Base-by-base conservation (phyloP, 768 basidiomycete species). In the Auriscalpium microsporum region DNA sequence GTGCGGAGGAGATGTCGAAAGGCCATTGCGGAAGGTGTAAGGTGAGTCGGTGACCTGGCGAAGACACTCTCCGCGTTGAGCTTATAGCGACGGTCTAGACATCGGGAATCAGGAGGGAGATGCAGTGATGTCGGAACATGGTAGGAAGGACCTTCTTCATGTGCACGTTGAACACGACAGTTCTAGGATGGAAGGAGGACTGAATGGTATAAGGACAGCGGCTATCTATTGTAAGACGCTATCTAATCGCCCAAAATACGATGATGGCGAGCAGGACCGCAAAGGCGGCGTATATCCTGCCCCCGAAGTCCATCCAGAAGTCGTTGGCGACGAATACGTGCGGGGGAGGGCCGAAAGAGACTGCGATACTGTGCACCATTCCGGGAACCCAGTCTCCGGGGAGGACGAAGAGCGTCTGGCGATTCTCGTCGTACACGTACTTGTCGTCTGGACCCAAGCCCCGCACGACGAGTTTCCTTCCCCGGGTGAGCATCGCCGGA, bases 391-490 rank as follows among this genome's bases (percentile, higher is more conserved):
- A 48, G 78, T 71, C 70, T 19, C 8, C 53, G 1, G 71, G 65
- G 11, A 84, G 75, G 59, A 94, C 70, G 62, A 83, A 90, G 53
- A 94, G 70, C 1, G 91, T 92, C 69, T 94, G 92, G 37, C 79
- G 73, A 33, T 68, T 64, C 62, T 77, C 78, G 59, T 91, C 87
- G 68, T 90, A 81, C 4, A 59, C 52, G 65, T 80, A 84, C 19
- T 62, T 65, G 56, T 87, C 84, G 0, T 69, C 75, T 4, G 72
- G 58, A 16, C 68, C 69, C 2, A 87, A 73, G 0, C 86, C 84
- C 28, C 73, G 67, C 0, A 93, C 78, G 14, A 81, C 62, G 14
- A 94, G 65, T 56, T 75, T 74, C 54, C 85, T 72, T 0, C 77
- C 79, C 16, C 75, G 77, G 1, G 82, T 74, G 38, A 92, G 71